These are phyloP conservation scores for Microdochium bolleyi DNA, from an alignment of 2,329 filamentous ascomycete genomes.

Conservation along the genomic window DNA sequence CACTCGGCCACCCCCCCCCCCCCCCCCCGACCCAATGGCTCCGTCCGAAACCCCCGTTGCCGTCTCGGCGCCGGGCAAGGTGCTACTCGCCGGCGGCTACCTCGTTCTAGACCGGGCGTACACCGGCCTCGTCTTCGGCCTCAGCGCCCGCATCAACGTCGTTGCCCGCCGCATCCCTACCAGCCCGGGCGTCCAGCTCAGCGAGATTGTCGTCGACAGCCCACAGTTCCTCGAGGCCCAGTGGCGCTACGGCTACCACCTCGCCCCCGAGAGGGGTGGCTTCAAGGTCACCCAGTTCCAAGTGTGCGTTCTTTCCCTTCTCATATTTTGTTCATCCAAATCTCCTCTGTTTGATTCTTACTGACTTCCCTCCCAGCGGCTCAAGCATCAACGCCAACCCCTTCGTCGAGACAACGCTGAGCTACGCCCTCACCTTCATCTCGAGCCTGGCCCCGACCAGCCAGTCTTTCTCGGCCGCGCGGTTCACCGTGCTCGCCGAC, in stretches of 20 bases:
- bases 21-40: too few species aligned
- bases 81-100: constrained; percentile 89
- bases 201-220: constrained; percentile 77
- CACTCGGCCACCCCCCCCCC: too few species aligned
- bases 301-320: constrained; percentile 50
- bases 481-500: constrained; percentile 84
- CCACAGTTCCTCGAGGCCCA: constrained; percentile 83
- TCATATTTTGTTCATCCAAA: constrained; percentile 1
- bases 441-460: constrained; percentile 26
- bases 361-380: constrained; percentile 25
- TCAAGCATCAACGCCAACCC: constrained; percentile 51
- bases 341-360: constrained; percentile 1
- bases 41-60: constrained; percentile 29
- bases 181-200: constrained; percentile 54
- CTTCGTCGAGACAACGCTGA: constrained; percentile 88
- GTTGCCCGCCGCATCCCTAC: constrained; percentile 49
- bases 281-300: constrained; percentile 73
- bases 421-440: constrained; percentile 82
- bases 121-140: constrained; percentile 65
- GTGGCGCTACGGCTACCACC: constrained; percentile 80
- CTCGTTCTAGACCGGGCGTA: constrained; percentile 84
- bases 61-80: constrained; percentile 92
- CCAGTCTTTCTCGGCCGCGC: constrained; percentile 54
- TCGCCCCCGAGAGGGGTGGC: constrained; percentile 64
- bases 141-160: constrained; percentile 61